These are phyloP conservation scores for Russula virescens DNA, from an alignment of 768 basidiomycete genomes.

Conservation along the genomic window DNA sequence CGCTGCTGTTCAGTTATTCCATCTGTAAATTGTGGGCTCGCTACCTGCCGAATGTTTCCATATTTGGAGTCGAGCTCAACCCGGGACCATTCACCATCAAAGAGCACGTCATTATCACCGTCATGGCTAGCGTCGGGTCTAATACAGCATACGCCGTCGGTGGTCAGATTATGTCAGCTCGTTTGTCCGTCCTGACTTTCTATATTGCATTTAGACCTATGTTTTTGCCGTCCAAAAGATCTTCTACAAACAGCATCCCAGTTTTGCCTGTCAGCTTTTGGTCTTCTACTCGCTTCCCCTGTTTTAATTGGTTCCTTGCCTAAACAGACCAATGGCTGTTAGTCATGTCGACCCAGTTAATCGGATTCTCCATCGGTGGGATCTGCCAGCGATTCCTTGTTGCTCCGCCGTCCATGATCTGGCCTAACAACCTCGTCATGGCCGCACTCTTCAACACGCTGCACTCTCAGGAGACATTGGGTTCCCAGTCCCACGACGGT, in stretches of 20 bases:
- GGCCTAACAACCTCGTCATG: constrained; percentile 40
- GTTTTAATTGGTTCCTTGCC: no score
- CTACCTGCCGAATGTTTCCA: constrained; percentile 44
- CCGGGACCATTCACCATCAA: constrained; percentile 72
- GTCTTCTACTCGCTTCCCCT: background rate
- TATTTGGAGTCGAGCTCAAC: constrained; percentile 50
- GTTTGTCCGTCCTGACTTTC: no score
- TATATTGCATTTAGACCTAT: constrained; percentile 32
- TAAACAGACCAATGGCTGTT: constrained; percentile 34
- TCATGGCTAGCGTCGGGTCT: constrained; percentile 38
- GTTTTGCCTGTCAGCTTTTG: constrained; percentile 30
- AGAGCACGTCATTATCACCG: constrained; percentile 54
- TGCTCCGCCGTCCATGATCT: constrained; percentile 41
- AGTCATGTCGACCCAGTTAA: constrained; percentile 39
- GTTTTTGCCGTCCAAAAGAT: constrained; percentile 42
- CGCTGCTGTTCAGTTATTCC: constrained; percentile 65
- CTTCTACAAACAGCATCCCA: constrained; percentile 38
- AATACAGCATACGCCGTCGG: constrained; percentile 32
- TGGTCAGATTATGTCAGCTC: background rate
- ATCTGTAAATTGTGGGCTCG: constrained; percentile 55
- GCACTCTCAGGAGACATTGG: constrained; percentile 35
- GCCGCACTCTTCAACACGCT: constrained; percentile 44
- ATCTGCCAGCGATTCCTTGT: constrained; percentile 43
- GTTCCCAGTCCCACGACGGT: constrained; percentile 41
- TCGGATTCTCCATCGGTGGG: constrained; percentile 42